Percentiles rank a stretch among this genome's conserved stretches.
phyloP scores from a whole-genome alignment of 1,139 yeast species.

The Groenewaldozyma auringiensis region DNA sequence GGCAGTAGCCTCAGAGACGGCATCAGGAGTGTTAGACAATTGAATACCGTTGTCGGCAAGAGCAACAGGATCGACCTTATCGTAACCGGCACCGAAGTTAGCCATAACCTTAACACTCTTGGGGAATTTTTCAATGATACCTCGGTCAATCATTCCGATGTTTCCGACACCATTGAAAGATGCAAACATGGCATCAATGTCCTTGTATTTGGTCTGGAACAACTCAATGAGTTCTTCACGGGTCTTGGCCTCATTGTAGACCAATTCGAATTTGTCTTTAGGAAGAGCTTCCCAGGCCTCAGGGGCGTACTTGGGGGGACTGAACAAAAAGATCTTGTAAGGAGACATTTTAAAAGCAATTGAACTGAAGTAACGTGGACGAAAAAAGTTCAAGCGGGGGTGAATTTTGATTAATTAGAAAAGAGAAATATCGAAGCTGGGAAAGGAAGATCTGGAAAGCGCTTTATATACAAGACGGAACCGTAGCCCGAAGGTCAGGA shows the following conservation, averaged over 20 bases:
- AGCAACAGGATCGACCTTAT: conserved; percentile 45
- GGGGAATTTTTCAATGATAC: conserved; percentile 56
- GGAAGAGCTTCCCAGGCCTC: conserved; percentile 2
- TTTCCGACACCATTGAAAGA: conserved; percentile 9
- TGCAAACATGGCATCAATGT: conserved; percentile 27
- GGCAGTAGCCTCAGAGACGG: conserved; percentile 71
- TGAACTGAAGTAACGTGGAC: too few relatives aligned
- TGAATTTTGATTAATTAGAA: too few relatives aligned
- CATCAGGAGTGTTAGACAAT: conserved; percentile 55
- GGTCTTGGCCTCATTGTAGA: not conserved
- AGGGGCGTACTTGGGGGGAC: conserved; percentile 1
- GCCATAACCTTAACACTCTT: conserved; percentile 52
- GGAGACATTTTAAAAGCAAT: not conserved
- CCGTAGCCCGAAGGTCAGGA: too few relatives aligned
- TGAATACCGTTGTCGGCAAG: conserved; percentile 46
- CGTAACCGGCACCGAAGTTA: conserved; percentile 76
- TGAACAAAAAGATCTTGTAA: not conserved
- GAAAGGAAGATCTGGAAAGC: too few relatives aligned
- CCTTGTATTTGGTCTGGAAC: conserved; percentile 26
- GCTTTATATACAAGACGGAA: too few relatives aligned
- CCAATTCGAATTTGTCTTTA: not conserved
- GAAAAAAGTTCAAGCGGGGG: too few relatives aligned
- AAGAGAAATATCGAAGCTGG: too few relatives aligned
- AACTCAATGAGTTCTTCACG: conserved; percentile 29
- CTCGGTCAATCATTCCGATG: conserved; percentile 66